Evolutionary conservation across 1,139 yeast species (phyloP), one percentile per base, ranked within the genome.

Genomic region (Sugiyamaella xylanicola): DNA sequence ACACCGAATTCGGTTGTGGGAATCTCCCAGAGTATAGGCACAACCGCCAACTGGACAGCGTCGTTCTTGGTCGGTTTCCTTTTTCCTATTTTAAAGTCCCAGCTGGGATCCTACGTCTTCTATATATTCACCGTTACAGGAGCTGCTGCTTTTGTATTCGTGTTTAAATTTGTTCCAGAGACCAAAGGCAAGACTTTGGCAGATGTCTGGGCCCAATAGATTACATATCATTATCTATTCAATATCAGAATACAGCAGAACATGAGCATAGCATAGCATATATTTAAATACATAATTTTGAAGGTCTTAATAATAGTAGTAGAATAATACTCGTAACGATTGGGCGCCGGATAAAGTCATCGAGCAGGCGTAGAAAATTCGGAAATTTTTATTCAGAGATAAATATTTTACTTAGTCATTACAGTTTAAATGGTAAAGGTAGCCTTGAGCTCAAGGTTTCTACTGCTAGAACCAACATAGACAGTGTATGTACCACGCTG

Each of bases 21-120:
- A 1, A 77, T 84, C 50, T 97, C 98, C 0, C 99, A 93, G 72
- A 86, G 96, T 67, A 86, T 90, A 78, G 98, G 96, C 8, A 88
- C 95, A 0, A 83, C 91, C 11, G 82, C 90, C 75, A 93, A 92
- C 70, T 92, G 98, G 97, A 65, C 87, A 9, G 87, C 96, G 4
- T 91, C 97, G 0, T 92, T 93, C 66, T 64, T 84, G 1, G 85
- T 92, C 41, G 97, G 96, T 0, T 86, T 79, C 61, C 68, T 83
- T 41, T 93, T 93, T 76, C 99, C 99, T 1, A 73, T 85, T 4
- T 71, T 88, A 48, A 84, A 85, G 67, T 74, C 74, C 25, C 63
- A 72, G 5, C 69, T 91, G 44, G 97, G 96, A 9, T 91, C 96
- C 0, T 82, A 82, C 44, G 91, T 87, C n/a, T 93, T 88, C 72